phyloP scores from a whole-genome alignment of 176 grass and related monocot species.

The Canna indica region DNA sequence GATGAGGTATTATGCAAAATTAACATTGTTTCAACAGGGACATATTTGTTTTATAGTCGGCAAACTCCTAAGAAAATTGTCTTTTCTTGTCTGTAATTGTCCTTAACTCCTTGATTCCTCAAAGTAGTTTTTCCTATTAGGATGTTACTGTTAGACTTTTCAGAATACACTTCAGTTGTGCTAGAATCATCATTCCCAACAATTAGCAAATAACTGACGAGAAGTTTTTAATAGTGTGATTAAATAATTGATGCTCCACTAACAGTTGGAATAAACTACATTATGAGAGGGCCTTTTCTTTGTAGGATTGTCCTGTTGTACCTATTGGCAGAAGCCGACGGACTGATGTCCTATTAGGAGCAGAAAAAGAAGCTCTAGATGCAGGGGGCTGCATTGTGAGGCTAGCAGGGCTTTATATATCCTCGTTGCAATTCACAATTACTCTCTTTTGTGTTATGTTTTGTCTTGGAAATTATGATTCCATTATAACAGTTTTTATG shows the following conservation, averaged over 20 bases:
- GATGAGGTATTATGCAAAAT: slow-evolving; percentile 45
- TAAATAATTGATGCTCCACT: neutral
- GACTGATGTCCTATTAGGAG: slow-evolving; percentile 62
- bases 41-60: neutral
- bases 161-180: neutral
- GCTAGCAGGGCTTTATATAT: slow-evolving; percentile 93
- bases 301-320: slow-evolving; percentile 59
- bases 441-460: neutral
- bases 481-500: too few species aligned
- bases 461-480: neutral
- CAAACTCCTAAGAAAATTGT: neutral
- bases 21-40: neutral
- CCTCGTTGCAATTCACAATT: slow-evolving; percentile 20
- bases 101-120: neutral
- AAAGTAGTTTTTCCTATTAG: neutral
- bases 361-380: slow-evolving; percentile 63
- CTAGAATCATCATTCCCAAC: neutral
- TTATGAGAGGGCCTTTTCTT: neutral
- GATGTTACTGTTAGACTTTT: neutral
- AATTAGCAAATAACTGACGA: neutral
- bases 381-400: slow-evolving; percentile 72
- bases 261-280: neutral
- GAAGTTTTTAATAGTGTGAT: neutral
- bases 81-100: neutral
- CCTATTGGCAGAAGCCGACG: slow-evolving; percentile 58